These are phyloP conservation scores for Sporisorium sorghi DNA, from an alignment of 1,284 basidiomycete species.

Conservation along the genomic window DNA sequence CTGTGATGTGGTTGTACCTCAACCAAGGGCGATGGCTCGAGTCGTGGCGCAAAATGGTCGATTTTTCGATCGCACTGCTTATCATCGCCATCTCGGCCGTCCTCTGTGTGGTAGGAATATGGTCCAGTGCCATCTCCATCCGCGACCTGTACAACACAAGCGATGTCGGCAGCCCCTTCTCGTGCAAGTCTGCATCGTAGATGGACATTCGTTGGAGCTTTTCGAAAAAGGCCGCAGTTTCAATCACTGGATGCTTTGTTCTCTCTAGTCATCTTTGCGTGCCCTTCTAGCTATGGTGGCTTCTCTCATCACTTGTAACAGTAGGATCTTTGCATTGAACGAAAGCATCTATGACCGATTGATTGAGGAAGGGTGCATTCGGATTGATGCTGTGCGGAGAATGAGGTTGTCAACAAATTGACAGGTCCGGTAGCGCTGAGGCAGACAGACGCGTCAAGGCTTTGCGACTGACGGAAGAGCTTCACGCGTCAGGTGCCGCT, in stretches of 20 bases:
- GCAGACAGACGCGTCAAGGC: background rate
- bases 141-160: constrained; percentile 64
- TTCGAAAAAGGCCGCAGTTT: background rate
- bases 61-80: constrained; percentile 51
- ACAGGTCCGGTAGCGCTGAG: background rate
- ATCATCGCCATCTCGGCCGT: constrained; percentile 66
- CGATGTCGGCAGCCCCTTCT: constrained; percentile 67
- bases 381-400: too few species aligned
- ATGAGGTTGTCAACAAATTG: background rate
- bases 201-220: background rate
- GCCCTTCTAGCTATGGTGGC: background rate
- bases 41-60: constrained; percentile 41
- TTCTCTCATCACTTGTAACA: background rate
- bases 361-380: too few species aligned
- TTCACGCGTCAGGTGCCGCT: background rate
- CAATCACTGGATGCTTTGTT: background rate
- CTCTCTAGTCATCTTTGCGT: background rate
- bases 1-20: constrained; percentile 56
- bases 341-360: background rate
- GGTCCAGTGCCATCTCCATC: constrained; percentile 68
- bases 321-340: background rate
- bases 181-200: constrained; percentile 53
- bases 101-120: constrained; percentile 69
- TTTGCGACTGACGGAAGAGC: too few species aligned
- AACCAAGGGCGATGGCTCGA: constrained; percentile 52